A percentile compares a stretch with the other conserved stretches of the same genome.
These are phyloP conservation scores for Albatrellus sp. DNA, from an alignment of 1,284 basidiomycete species.

Conservation along the genomic window DNA sequence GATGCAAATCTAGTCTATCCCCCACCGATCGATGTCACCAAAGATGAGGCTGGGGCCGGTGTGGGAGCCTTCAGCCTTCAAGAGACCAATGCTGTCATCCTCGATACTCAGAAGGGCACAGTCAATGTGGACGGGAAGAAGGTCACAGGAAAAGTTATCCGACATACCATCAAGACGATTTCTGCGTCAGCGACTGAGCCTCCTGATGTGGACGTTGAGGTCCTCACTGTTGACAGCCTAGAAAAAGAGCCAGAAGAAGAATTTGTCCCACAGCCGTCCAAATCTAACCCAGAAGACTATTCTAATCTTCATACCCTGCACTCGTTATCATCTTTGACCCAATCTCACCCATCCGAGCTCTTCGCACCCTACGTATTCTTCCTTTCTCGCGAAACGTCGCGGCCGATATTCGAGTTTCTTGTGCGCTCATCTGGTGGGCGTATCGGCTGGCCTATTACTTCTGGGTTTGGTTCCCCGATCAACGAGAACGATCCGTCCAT, in stretches of 20 bases:
- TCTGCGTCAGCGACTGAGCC: constrained; percentile 18
- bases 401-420: constrained; percentile 91
- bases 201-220: constrained; percentile 26
- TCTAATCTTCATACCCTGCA: constrained; percentile 65
- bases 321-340: constrained; percentile 50
- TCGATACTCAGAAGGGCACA: constrained; percentile 21
- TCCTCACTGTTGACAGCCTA: constrained; percentile 21
- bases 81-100: constrained; percentile 25
- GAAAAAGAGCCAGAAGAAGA: constrained; percentile 46
- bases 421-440: constrained; percentile 86
- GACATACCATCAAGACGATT: constrained; percentile 65
- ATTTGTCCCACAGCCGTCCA: constrained; percentile 56
- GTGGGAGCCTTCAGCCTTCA: constrained; percentile 85
- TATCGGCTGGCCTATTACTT: constrained; percentile 81
- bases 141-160: constrained; percentile 57
- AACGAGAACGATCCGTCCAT: constrained; percentile 68
- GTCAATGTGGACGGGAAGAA: constrained; percentile 44
- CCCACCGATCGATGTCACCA: constrained; percentile 75
- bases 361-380: constrained; percentile 90
- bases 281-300: constrained; percentile 36
- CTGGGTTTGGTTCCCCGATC: constrained; percentile 76
- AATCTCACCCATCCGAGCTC: constrained; percentile 42
- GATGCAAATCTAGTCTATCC: constrained; percentile 91
- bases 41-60: constrained; percentile 83
- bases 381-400: constrained; percentile 88